phyloP scores from a whole-genome alignment of 176 grass and related monocot genomes.

The Lolium perenne region DNA sequence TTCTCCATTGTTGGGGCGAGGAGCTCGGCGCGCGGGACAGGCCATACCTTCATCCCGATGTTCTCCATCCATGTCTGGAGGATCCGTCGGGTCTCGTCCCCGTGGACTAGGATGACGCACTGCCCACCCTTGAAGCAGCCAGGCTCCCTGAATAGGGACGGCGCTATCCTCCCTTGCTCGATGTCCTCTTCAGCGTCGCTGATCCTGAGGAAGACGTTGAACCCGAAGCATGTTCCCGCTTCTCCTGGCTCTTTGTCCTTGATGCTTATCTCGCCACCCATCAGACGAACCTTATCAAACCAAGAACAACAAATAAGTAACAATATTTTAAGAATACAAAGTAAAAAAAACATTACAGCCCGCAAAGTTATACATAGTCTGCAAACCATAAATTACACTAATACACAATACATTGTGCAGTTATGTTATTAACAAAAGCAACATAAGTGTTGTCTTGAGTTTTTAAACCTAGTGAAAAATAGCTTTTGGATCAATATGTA shows the following conservation, averaged over 20 bases:
- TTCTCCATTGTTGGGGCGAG: constrained; percentile 53
- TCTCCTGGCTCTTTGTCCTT: constrained; percentile 65
- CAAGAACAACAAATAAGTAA: background rate
- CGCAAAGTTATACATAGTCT: background rate
- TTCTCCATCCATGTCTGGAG: constrained; percentile 74
- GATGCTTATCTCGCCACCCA: constrained; percentile 91
- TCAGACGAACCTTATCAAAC: constrained; percentile 64
- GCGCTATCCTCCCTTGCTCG: constrained; percentile 20
- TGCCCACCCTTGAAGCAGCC: constrained; percentile 56
- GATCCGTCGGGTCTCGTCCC: constrained; percentile 66
- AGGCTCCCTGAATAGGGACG: constrained; percentile 36
- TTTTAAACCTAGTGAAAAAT: too few species aligned
- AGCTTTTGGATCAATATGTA: too few species aligned
- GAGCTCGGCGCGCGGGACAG: constrained; percentile 37
- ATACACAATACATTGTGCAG: background rate
- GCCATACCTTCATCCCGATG: constrained; percentile 66
- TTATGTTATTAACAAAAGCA: background rate
- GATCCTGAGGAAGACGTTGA: constrained; percentile 71
- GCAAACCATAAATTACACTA: background rate
- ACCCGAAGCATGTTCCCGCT: constrained; percentile 73
- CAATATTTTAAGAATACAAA: background rate
- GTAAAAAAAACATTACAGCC: background rate
- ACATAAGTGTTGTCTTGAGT: background rate
- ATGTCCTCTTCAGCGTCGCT: constrained; percentile 30
- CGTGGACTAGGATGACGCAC: constrained; percentile 62